phyloP scores from a whole-genome alignment of 2,329 filamentous ascomycete species.

The Botrytis galanthina region DNA sequence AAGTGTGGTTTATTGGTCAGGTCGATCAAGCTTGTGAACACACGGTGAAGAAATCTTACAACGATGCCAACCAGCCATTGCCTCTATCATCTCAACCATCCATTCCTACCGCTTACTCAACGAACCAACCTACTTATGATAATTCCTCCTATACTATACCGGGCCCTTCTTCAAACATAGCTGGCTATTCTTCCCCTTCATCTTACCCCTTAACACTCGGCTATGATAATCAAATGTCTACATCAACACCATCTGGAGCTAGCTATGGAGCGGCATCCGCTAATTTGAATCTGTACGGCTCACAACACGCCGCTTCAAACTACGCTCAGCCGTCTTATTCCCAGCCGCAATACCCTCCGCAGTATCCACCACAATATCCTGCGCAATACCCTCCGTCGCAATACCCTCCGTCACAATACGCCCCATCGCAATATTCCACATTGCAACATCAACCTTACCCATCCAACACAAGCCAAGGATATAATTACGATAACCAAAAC shows the following conservation, averaged over 20 bases:
- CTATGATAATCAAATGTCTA: not conserved
- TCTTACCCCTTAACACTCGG: not conserved
- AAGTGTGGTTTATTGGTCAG: constrained; percentile 33
- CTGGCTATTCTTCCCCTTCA: not conserved
- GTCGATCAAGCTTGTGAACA: not conserved
- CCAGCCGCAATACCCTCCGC: not conserved
- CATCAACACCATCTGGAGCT: not conserved
- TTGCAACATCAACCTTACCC: not conserved
- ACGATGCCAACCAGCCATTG: not conserved
- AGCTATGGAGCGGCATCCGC: not conserved
- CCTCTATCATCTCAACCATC: not conserved
- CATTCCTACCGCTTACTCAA: not conserved
- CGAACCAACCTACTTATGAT: not conserved
- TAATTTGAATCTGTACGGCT: not conserved
- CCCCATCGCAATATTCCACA: not conserved
- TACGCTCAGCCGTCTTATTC: not conserved
- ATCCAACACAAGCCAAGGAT: not conserved
- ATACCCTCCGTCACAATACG: not conserved
- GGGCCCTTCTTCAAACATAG: not conserved
- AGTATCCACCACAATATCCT: too few species aligned
- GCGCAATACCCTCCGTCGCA: not conserved
- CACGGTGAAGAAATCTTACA: not conserved
- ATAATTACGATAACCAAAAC: not conserved
- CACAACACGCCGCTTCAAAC: not conserved
- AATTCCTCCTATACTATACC: not conserved